Percentiles rank a stretch among this genome's conserved stretches.
These are phyloP conservation scores for Agroathelia rolfsii DNA, from an alignment of 1,284 basidiomycete genomes.

Conservation along the genomic window DNA sequence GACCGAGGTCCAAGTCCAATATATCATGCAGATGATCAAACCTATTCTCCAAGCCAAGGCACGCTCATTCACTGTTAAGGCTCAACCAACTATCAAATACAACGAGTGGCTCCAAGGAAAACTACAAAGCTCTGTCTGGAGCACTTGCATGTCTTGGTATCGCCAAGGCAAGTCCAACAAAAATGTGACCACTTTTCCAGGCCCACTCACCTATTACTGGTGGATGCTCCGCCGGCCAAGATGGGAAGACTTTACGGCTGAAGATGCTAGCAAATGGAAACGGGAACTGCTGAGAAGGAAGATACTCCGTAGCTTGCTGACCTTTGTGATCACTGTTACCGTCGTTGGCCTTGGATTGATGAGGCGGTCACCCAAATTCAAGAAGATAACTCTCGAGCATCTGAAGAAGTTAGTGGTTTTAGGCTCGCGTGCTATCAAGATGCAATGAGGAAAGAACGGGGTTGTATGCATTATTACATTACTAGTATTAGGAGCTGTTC, in stretches of 20 bases:
- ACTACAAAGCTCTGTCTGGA: constrained; percentile 34
- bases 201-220: constrained; percentile 37
- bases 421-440: too few relatives aligned
- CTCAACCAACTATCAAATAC: constrained; percentile 31
- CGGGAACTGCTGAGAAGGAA: too few relatives aligned
- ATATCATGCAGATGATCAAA: constrained; percentile 34
- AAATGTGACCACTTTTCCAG: constrained; percentile 39
- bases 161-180: constrained; percentile 23
- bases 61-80: constrained; percentile 34
- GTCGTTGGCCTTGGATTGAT: too few relatives aligned
- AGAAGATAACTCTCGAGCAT: too few relatives aligned
- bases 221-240: constrained; percentile 30
- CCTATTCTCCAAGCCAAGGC: constrained; percentile 36
- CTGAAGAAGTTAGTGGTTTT: too few relatives aligned
- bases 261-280: constrained; percentile 24
- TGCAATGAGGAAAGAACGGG: too few relatives aligned
- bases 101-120: constrained; percentile 37
- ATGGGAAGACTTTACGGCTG: constrained; percentile 30
- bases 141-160: constrained; percentile 40
- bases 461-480: too few relatives aligned
- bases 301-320: too few relatives aligned
- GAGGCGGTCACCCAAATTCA: too few relatives aligned
- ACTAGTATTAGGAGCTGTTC: too few relatives aligned
- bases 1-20: constrained; percentile 32
- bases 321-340: too few relatives aligned